A percentile compares a stretch with the other conserved stretches of the same genome.
These are phyloP conservation scores for Cicer bijugum DNA, from an alignment of 306 rosid species.

Conservation along the genomic window DNA sequence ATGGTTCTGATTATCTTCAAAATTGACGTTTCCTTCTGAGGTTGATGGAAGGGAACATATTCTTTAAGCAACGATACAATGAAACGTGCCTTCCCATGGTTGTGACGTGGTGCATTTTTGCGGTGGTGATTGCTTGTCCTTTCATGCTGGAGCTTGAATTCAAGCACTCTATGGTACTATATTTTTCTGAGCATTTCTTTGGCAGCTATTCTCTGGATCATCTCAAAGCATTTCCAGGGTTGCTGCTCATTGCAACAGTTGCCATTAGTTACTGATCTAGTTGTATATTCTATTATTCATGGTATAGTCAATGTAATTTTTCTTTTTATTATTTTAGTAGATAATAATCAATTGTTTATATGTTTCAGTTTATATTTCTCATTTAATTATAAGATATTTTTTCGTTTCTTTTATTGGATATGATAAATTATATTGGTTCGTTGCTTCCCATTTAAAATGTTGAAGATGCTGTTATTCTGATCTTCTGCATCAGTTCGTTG, in stretches of 20 bases:
- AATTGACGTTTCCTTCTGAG: slow-evolving; percentile 45
- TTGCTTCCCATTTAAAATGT: slow-evolving; percentile 10
- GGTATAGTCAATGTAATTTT: slow-evolving; percentile 2
- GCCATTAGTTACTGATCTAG: slow-evolving; percentile 33
- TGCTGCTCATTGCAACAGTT: slow-evolving; percentile 29
- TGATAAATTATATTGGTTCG: slow-evolving; percentile 22
- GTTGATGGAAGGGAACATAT: slow-evolving; percentile 31
- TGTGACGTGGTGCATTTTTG: slow-evolving; percentile 40
- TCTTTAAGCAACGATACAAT: slow-evolving; percentile 33
- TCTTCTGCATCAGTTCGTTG: slow-evolving; percentile 16
- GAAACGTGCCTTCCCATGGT: slow-evolving; percentile 21
- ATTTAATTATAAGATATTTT: slow-evolving; percentile 5
- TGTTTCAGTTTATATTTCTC: neutral
- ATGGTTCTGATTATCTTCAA: slow-evolving; percentile 57
- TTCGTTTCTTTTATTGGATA: slow-evolving; percentile 32
- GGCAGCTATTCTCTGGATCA: slow-evolving; percentile 32
- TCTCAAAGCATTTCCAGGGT: slow-evolving; percentile 21
- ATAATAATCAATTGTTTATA: slow-evolving; percentile 37
- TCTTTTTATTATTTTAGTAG: slow-evolving; percentile 7
- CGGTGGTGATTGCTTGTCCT: slow-evolving; percentile 35
- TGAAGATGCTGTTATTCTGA: slow-evolving; percentile 28
- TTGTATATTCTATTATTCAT: slow-evolving; percentile 34
- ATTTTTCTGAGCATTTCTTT: slow-evolving; percentile 28
- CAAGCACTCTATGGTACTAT: slow-evolving; percentile 34
- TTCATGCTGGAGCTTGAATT: slow-evolving; percentile 36